Conservation (phyloP, 2,329 filamentous ascomycete species). For the Botrytis paeoniae region DNA sequence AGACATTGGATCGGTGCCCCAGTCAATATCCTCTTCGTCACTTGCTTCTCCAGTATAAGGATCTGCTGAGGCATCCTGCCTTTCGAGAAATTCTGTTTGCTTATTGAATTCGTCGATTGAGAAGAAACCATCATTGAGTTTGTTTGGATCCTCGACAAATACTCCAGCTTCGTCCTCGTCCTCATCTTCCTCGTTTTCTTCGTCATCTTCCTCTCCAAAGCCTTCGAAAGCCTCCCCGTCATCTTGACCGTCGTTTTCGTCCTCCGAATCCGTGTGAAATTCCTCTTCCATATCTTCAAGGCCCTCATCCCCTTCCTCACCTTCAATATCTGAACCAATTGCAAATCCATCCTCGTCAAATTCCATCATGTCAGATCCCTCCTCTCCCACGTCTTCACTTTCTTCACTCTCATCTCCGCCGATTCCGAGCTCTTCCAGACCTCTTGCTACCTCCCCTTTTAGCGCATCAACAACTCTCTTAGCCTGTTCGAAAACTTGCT, state of each 20-base stretch:
- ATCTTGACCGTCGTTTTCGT: constrained; percentile 35
- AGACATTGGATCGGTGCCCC: constrained; percentile 72
- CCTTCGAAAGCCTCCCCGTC: constrained; percentile 38
- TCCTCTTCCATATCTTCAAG: constrained; percentile 40
- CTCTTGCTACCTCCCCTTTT: constrained; percentile 51
- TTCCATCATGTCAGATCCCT: constrained; percentile 38
- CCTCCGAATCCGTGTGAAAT: constrained; percentile 36
- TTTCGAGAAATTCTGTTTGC: constrained; percentile 84
- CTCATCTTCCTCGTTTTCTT: constrained; percentile 48
- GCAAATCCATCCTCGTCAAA: constrained; percentile 44
- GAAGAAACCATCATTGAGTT: constrained; percentile 96
- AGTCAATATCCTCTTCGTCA: constrained; percentile 86
- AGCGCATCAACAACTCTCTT: constrained; percentile 73
- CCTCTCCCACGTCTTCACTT: constrained; percentile 40
- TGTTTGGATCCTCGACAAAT: constrained; percentile 70
- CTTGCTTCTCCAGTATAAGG: constrained; percentile 70
- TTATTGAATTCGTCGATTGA: constrained; percentile 97
- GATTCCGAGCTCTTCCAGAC: constrained; percentile 40
- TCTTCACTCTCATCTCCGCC: constrained; percentile 32
- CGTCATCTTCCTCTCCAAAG: constrained; percentile 36
- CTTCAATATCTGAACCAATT: constrained; percentile 37
- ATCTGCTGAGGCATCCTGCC: constrained; percentile 76
- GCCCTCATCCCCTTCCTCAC: constrained; percentile 37
- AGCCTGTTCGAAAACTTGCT: constrained; percentile 93
- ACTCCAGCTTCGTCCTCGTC: constrained; percentile 51